Percentiles rank a stretch among this genome's conserved stretches.
These are phyloP conservation scores for Pythium dissotocum DNA, from an alignment of 352 stramenopile genomes.

Conservation along the genomic window DNA sequence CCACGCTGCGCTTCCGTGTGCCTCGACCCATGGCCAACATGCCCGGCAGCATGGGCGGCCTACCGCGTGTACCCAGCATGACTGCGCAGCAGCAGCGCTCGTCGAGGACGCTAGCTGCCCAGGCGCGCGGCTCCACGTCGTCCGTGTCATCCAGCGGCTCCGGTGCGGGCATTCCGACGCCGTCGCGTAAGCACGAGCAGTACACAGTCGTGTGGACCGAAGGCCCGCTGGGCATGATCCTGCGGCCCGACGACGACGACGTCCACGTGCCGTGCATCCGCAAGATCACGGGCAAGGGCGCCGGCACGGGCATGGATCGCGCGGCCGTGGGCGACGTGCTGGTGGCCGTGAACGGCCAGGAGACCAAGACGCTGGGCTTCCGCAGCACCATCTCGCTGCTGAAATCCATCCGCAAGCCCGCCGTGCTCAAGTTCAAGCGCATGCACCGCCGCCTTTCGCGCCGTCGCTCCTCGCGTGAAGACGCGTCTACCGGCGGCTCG, in stretches of 20 bases:
- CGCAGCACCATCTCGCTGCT: constrained; percentile 83
- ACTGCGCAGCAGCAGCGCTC: constrained; percentile 14
- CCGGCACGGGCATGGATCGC: constrained; percentile 81
- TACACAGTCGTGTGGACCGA: constrained; percentile 89
- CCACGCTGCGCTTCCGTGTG: constrained; percentile 82
- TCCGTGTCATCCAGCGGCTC: constrained; percentile 39
- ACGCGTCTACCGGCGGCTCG: constrained; percentile 28
- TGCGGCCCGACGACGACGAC: constrained; percentile 83
- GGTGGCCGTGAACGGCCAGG: constrained; percentile 82
- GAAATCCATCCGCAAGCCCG: constrained; percentile 84
- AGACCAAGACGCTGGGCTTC: constrained; percentile 84
- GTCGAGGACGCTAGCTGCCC: constrained; percentile 1
- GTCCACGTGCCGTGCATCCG: constrained; percentile 87
- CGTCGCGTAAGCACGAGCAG: constrained; percentile 59
- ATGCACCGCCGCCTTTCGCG: constrained; percentile 80
- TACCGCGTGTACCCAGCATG: constrained; percentile 19
- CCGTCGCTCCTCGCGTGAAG: constrained; percentile 59
- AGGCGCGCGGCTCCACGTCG: constrained; percentile 35
- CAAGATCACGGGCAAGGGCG: constrained; percentile 87
- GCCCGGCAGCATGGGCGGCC: not conserved
- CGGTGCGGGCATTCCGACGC: constrained; percentile 31
- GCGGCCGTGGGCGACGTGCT: constrained; percentile 79
- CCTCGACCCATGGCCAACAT: constrained; percentile 45
- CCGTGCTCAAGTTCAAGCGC: constrained; percentile 88
- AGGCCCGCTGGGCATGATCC: constrained; percentile 82